Evolutionary conservation across 768 basidiomycete genomes (phyloP), one percentile per base, ranked within the genome.

Genomic region (Mycena sanguinolenta): DNA sequence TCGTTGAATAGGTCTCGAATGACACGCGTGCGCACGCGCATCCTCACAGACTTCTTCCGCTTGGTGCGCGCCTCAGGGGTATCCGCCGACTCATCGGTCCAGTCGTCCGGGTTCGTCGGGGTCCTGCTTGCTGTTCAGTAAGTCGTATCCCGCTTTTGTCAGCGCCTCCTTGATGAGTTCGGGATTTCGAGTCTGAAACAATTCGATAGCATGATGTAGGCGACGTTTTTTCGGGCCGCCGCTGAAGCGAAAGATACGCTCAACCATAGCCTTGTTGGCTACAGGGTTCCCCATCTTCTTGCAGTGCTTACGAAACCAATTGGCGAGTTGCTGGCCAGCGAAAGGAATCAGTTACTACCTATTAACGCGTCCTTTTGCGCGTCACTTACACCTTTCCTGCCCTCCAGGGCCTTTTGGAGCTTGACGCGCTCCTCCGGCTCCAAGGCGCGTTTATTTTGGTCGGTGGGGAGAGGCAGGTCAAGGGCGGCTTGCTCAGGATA

Each of bases 291-390:
- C 54, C 21, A 58, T 32, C 13, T 55, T 64, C 52, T 30, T 57
- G 9, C 52, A 7, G 4, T 58, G 12, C 27, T 65, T 23, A 14
- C 58, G 58, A 17, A 67, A 59, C 58, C 58, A 67, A 13, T 59
- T 52, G 4, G 30, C 38, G 3, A 67, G 36, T 60, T 50, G 46
- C 65, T 67, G 36, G 2, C 1, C 8, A 19, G 5, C 2, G 23
- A 3, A 14, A 28, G 17, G 23, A 5, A 23, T 3, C 8, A 5
- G 53, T 34, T 19, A 2, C n/a, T n/a, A n/a, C n/a, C n/a, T n/a
- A n/a, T n/a, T n/a, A n/a, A n/a, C n/a, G n/a, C n/a, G n/a, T n/a
- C n/a, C n/a, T n/a, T n/a, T n/a, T n/a, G n/a, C n/a, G n/a, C n/a
- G n/a, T n/a, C n/a, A 46, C 59, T 46, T 1, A 67, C 66, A 14